Base-by-base conservation (phyloP, 441 rosid genomes). In the Adansonia grandidieri region DNA sequence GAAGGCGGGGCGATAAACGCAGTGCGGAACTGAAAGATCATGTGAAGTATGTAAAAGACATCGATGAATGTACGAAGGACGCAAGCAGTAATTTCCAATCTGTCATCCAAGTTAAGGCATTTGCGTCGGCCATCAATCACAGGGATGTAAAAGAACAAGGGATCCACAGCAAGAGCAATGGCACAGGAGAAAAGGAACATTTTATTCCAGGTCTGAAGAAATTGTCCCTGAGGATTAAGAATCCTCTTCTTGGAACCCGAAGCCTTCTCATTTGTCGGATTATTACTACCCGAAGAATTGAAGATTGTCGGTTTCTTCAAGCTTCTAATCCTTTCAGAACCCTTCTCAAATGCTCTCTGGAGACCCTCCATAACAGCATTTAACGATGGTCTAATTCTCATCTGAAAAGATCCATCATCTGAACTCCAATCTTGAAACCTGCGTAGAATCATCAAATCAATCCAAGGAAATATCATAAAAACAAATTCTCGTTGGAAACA, bases 1-100 rank as follows among this genome's bases (percentile, higher is more conserved):
- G 95, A 89, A 76, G 91, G 54, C 61, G 92, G 89, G 65, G 90
- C 81, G 0, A 91, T 77, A 78, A 84, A 89, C 62, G 87, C 95
- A 6, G 95, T 91, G 2, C 80, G 82, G 74, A 89, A 91, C 81
- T 88, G 89, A 82, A 93, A 88, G 44, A 90, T 28, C 64, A 95
- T 90, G 66, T 81, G 98, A 79, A 90, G 79, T 24, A 88, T 32
- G 60, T 92, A 91, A 67, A 95, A 88, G 44, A 24, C 62, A 67
- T 91, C 95, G 20, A 84, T 44, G 73, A 79, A 76, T 8, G 87
- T 80, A 47, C 95, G 91, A 61, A 91, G 80, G 62, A 86, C 44
- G 42, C 89, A 86, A 44, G 88, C 88, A 5, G 44, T 47, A 4
- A 70, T 81, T 81, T 82, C 65, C 69, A 91, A 58, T 0, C 5